Evolutionary conservation across 208 protist species (phyloP).

Genomic region (Jaenimonas drosophilae): DNA sequence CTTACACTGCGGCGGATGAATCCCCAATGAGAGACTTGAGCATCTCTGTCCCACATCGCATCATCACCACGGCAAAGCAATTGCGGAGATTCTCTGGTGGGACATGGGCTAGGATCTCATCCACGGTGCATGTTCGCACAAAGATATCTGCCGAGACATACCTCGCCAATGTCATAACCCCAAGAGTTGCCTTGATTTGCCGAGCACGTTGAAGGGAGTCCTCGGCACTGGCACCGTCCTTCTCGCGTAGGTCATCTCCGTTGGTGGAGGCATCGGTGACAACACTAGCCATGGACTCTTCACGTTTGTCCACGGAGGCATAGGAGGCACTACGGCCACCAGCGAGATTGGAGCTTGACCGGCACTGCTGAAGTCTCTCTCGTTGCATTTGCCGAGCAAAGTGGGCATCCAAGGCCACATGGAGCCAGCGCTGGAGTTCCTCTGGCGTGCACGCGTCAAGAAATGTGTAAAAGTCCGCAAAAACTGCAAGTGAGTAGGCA

Average conservation of each 20-base stretch:
- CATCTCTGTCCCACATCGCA: no score
- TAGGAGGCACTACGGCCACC: no score
- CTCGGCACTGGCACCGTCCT: no score
- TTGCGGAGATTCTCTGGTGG: constrained; percentile 15
- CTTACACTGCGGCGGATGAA: no score
- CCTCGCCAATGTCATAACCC: constrained; percentile 27
- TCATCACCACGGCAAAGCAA: constrained; percentile 14
- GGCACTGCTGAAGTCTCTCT: no score
- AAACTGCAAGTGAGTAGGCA: constrained; percentile 40
- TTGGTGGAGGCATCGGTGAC: no score
- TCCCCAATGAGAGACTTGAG: no score
- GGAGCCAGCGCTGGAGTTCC: constrained; percentile 48
- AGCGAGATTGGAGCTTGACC: neutral
- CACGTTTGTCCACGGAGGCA: no score
- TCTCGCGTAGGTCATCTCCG: no score
- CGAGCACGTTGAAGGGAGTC: constrained; percentile 9
- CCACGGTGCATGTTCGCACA: constrained; percentile 33
- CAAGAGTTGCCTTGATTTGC: constrained; percentile 57
- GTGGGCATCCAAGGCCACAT: constrained; percentile 27
- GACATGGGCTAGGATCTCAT: constrained; percentile 28
- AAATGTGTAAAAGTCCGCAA: constrained; percentile 30
- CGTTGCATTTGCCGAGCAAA: constrained; percentile 16
- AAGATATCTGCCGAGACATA: constrained; percentile 40
- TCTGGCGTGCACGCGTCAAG: constrained; percentile 26
- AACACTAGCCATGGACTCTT: no score